A percentile compares a stretch with the other conserved stretches of the same genome.
Conservation (phyloP, 768 basidiomycete species). For the Pisolithus tinctorius region DNA sequence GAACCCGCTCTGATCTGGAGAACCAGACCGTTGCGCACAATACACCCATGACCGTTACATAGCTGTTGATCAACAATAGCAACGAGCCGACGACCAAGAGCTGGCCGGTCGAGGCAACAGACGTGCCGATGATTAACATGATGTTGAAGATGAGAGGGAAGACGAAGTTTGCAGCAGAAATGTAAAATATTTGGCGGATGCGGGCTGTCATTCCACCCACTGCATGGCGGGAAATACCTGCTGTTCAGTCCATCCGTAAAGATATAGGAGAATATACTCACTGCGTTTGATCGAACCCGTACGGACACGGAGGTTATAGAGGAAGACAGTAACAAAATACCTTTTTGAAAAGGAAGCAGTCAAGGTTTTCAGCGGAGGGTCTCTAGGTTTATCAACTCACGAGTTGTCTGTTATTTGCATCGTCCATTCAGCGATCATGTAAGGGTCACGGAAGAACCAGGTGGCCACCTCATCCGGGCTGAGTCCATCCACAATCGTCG, state of each 20-base stretch:
- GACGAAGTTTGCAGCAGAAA: constrained; percentile 31
- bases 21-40: constrained; percentile 32
- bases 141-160: constrained; percentile 31
- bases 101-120: constrained; percentile 5
- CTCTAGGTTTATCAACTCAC: constrained; percentile 13
- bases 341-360: constrained; percentile 3
- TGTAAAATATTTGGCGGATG: constrained; percentile 27
- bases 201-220: constrained; percentile 16
- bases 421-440: constrained; percentile 25
- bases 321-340: constrained; percentile 23
- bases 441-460: constrained; percentile 3
- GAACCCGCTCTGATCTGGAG: not conserved
- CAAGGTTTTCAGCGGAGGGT: not conserved
- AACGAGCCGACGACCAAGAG: not conserved
- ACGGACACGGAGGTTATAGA: constrained; percentile 15
- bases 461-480: not conserved
- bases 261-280: not conserved
- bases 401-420: constrained; percentile 29
- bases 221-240: not conserved
- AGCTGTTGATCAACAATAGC: constrained; percentile 16
- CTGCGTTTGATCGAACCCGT: not conserved
- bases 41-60: constrained; percentile 29
- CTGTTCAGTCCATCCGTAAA: not conserved
- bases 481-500: not conserved
- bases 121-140: constrained; percentile 18